Conservation (phyloP, 1,284 basidiomycete species). For the Cutaneotrichosporon sp. region DNA sequence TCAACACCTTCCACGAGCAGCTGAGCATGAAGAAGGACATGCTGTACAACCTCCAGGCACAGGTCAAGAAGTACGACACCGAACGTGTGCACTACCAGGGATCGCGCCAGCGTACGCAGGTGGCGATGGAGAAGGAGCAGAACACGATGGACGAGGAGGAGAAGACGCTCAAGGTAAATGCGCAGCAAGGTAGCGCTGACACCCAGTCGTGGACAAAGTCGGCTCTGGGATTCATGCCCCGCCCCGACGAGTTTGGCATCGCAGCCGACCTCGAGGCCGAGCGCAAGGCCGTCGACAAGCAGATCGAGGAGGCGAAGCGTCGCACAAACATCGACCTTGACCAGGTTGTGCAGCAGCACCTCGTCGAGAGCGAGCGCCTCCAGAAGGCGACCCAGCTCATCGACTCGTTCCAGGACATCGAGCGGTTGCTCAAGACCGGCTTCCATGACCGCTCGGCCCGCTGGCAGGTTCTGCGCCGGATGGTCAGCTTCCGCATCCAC, state of each 20-base stretch:
- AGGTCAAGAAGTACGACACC: constrained; percentile 3
- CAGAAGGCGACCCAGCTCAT: background rate
- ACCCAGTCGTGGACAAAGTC: constrained; percentile 20
- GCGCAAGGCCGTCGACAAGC: constrained; percentile 64
- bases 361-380: constrained; percentile 1
- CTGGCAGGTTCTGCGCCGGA: constrained; percentile 85
- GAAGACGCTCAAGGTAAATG: constrained; percentile 2
- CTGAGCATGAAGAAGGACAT: background rate
- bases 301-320: constrained; percentile 69
- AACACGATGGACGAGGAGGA: background rate
- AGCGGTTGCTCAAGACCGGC: constrained; percentile 18
- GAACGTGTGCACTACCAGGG: background rate
- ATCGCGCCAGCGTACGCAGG: background rate
- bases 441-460: constrained; percentile 62
- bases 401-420: constrained; percentile 1
- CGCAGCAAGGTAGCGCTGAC: background rate
- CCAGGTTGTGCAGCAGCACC: constrained; percentile 58
- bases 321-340: constrained; percentile 77
- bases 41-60: background rate
- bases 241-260: constrained; percentile 52
- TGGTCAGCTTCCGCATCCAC: constrained; percentile 83
- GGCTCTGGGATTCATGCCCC: background rate
- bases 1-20: constrained; percentile 57
- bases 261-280: constrained; percentile 63
- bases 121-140: background rate